phyloP scores from a whole-genome alignment of 179 eudicot species.

The Actinidia chinensis region DNA sequence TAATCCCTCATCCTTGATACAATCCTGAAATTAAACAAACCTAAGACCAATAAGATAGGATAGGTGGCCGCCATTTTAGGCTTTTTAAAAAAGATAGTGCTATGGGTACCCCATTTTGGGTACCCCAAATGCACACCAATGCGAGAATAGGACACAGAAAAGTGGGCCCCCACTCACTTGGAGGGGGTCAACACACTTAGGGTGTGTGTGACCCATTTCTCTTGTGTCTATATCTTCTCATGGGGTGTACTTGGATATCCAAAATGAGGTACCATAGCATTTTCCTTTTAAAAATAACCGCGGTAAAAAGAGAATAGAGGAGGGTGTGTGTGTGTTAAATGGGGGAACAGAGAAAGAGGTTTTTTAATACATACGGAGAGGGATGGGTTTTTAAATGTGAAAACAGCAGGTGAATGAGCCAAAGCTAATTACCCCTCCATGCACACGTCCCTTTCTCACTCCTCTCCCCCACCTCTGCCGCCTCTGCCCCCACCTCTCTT shows the following conservation, averaged over 20 bases:
- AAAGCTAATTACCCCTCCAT: constrained; percentile 45
- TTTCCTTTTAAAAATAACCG: constrained; percentile 7
- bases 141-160: no score
- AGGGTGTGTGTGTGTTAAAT: no score
- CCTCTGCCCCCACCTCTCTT: constrained; percentile 28
- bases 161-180: no score
- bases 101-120: no score
- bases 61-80: constrained; percentile 41
- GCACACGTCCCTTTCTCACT: constrained; percentile 59
- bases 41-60: constrained; percentile 7
- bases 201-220: no score
- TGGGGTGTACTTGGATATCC: no score
- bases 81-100: constrained; percentile 15
- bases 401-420: constrained; percentile 58
- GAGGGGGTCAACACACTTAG: no score
- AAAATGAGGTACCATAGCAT: no score
- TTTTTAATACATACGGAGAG: no score
- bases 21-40: neutral
- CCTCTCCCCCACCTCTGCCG: constrained; percentile 59
- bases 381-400: constrained; percentile 35
- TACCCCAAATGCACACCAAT: no score
- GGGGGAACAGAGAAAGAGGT: constrained; percentile 20
- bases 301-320: neutral
- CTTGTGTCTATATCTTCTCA: no score
- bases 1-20: no score